phyloP scores from a whole-genome alignment of 108 stramenopile species.

The Cyclotella sp. region DNA sequence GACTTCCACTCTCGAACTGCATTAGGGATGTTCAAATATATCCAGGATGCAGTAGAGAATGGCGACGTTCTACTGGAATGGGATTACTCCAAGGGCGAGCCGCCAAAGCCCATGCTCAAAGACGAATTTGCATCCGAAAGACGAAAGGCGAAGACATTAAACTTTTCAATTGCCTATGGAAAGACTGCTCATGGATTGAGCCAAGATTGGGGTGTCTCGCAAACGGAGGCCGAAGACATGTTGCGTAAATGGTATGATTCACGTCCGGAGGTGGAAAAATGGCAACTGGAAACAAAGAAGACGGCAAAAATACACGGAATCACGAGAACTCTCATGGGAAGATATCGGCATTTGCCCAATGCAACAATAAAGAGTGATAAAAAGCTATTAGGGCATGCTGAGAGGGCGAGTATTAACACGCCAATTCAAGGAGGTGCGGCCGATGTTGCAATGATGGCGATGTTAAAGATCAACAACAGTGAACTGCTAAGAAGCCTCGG shows the following conservation, averaged over 20 bases:
- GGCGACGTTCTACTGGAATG: slow-evolving; percentile 98
- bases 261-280: slow-evolving; percentile 94
- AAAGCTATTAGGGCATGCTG: slow-evolving; percentile 74
- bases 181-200: slow-evolving; percentile 98
- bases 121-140: slow-evolving; percentile 97
- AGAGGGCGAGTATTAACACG: slow-evolving; percentile 98
- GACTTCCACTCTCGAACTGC: slow-evolving; percentile 99
- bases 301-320: slow-evolving; percentile 72
- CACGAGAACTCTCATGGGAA: slow-evolving; percentile 95
- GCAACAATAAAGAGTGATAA: slow-evolving; percentile 56
- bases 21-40: slow-evolving; percentile 97
- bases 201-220: slow-evolving; percentile 95
- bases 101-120: slow-evolving; percentile 95
- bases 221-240: slow-evolving; percentile 92
- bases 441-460: slow-evolving; percentile 99
- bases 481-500: slow-evolving; percentile 84
- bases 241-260: slow-evolving; percentile 95
- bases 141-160: slow-evolving; percentile 97
- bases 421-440: slow-evolving; percentile 99
- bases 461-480: slow-evolving; percentile 94
- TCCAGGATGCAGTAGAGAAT: slow-evolving; percentile 88
- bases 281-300: slow-evolving; percentile 89
- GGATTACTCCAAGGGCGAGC: slow-evolving; percentile 93
- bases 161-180: slow-evolving; percentile 99
- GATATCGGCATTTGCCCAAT: slow-evolving; percentile 93